A percentile compares a stretch with the other conserved stretches of the same genome.
These are phyloP conservation scores for Kappamyces sp. DNA, from an alignment of 192 early-diverging fungal genomes.

Conservation along the genomic window DNA sequence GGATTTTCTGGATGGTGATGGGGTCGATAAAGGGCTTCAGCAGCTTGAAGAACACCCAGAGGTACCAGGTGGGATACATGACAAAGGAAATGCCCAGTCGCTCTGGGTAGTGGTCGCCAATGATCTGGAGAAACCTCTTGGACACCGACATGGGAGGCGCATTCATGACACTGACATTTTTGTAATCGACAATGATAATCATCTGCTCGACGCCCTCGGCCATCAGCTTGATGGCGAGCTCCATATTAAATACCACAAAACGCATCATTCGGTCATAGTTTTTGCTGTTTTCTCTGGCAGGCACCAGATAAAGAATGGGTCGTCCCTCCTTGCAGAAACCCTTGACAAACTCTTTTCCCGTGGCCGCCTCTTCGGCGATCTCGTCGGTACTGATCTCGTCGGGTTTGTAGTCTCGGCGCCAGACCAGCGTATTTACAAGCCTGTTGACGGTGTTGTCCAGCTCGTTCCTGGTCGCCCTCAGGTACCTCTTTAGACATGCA, in stretches of 20 bases:
- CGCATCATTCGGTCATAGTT: slow-evolving; percentile 66
- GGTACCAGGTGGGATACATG: slow-evolving; percentile 79
- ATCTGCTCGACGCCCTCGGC: slow-evolving; percentile 67
- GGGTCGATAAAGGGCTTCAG: slow-evolving; percentile 90
- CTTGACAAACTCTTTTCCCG: slow-evolving; percentile 56
- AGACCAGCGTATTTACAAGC: slow-evolving; percentile 70
- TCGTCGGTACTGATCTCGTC: slow-evolving; percentile 62
- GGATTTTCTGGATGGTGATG: slow-evolving; percentile 79
- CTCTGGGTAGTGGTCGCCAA: slow-evolving; percentile 90
- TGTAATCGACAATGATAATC: slow-evolving; percentile 77
- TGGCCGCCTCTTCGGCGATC: slow-evolving; percentile 68
- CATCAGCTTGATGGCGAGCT: slow-evolving; percentile 69
- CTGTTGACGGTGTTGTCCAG: slow-evolving; percentile 53
- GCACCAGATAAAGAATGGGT: slow-evolving; percentile 53
- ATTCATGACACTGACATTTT: slow-evolving; percentile 64
- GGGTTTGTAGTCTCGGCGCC: slow-evolving; percentile 72
- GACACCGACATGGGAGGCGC: slow-evolving; percentile 44
- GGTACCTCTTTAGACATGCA: slow-evolving; percentile 60
- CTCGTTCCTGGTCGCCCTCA: slow-evolving; percentile 68
- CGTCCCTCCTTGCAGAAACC: slow-evolving; percentile 67
- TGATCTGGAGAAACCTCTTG: slow-evolving; percentile 61
- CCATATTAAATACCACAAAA: slow-evolving; percentile 77
- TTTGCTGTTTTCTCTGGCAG: slow-evolving; percentile 68
- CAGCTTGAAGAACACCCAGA: slow-evolving; percentile 74
- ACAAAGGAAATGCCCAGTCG: slow-evolving; percentile 63